Percentiles rank a stretch among this genome's conserved stretches.
Evolutionary conservation across 441 rosid genomes (phyloP).

Genomic region (Mallotus repandus): DNA sequence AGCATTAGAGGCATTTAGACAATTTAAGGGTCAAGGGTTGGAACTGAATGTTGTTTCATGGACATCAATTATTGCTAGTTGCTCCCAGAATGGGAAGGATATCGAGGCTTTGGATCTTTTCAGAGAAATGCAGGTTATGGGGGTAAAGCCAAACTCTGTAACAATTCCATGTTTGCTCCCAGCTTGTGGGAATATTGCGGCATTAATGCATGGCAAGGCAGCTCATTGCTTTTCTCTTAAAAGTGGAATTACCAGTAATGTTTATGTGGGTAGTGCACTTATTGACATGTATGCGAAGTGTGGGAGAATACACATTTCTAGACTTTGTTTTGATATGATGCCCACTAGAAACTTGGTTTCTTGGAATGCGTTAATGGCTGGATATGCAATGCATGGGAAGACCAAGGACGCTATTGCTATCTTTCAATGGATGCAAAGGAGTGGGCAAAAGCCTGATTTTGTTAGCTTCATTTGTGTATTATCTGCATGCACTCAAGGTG

Average conservation of each 20-base stretch:
- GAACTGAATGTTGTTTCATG: constrained; percentile 54
- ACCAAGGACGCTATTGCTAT: constrained; percentile 43
- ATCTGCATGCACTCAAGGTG: constrained; percentile 58
- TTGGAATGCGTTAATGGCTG: constrained; percentile 60
- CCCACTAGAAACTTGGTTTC: constrained; percentile 47
- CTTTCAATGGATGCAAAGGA: constrained; percentile 44
- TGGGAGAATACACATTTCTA: constrained; percentile 51
- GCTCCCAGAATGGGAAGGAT: constrained; percentile 57
- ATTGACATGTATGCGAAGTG: constrained; percentile 67
- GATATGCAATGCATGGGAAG: constrained; percentile 64
- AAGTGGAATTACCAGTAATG: neutral
- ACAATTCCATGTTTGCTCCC: constrained; percentile 65
- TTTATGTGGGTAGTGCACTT: constrained; percentile 55
- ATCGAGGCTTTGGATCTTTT: constrained; percentile 49
- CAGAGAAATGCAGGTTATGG: constrained; percentile 53
- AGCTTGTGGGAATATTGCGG: constrained; percentile 64
- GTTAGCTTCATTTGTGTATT: constrained; percentile 50
- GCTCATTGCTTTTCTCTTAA: constrained; percentile 34
- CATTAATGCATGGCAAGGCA: constrained; percentile 53
- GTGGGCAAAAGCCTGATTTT: constrained; percentile 45
- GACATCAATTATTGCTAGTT: constrained; percentile 58
- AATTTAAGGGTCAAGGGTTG: constrained; percentile 36
- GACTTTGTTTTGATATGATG: constrained; percentile 44
- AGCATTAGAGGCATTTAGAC: constrained; percentile 47
- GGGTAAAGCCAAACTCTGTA: constrained; percentile 50